Evolutionary conservation across 352 stramenopile genomes (phyloP), one percentile per base, ranked within the genome.

Genomic region (Globisporangium echinulatum): DNA sequence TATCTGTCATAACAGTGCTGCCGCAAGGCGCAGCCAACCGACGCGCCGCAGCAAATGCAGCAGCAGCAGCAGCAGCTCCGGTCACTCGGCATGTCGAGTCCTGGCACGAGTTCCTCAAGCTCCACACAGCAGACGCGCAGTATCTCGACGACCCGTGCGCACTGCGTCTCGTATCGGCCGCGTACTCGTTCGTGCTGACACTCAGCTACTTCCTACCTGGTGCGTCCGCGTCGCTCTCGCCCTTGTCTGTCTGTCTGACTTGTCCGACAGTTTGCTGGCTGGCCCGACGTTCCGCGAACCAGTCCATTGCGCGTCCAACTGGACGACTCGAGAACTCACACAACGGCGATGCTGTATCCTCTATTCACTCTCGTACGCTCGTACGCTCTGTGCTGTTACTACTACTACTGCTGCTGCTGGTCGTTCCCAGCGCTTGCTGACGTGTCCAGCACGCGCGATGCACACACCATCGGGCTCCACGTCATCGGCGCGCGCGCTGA

Each of bases 181-280:
- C 77, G 13, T 90, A 85, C 70, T 87, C 79, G 17, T 92, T 79
- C 59, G 72, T 83, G 49, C 72, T 86, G 65, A 92, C 82, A 17
- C 70, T 92, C 19, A 71, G 61, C 36, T 67, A 68, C 39, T 83
- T 78, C 56, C 48, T 81, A 7, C 69, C 67, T 66, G 57, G 72
- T 66, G 15, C 55, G 33, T 49, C n/a, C 17, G 19, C 25, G 14
- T 36, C n/a, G 25, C 25, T 33, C 25, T 33, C 25, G 17, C 46
- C 17, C 11, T 37, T 52, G 19, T 54, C 13, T 17, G 19, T 25
- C 15, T 19, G 11, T 52, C 5, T 59, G 44, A 33, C 25, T 33
- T 33, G 25, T 3, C 25, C 25, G 25, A 33, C 25, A 2, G 25
- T 33, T 33, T 33, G 25, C 25, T 33, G 25, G 25, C 25, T 33